phyloP scores from a whole-genome alignment of 2,329 filamentous ascomycete genomes.

The Aureobasidium sp. region DNA sequence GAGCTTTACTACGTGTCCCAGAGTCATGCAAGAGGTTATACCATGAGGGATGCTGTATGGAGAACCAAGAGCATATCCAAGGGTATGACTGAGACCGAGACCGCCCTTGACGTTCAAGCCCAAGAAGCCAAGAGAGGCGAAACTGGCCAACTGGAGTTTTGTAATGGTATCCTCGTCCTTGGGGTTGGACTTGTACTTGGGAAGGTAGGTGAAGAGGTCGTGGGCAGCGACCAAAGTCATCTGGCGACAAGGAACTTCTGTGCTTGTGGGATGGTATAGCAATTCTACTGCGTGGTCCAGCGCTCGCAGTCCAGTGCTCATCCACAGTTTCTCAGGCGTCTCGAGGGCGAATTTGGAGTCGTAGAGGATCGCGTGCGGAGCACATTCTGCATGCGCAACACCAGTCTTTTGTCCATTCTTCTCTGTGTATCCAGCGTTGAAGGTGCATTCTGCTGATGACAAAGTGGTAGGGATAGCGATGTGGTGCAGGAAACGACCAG shows the following conservation, averaged over 20 bases:
- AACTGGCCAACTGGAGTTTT: conserved; percentile 47
- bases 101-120: conserved; percentile 46
- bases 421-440: conserved; percentile 46
- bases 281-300: conserved; percentile 51
- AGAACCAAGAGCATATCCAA: conserved; percentile 46
- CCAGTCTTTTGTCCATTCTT: conserved; percentile 45
- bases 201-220: conserved; percentile 43
- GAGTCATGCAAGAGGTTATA: conserved; percentile 48
- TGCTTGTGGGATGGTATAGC: conserved; percentile 44
- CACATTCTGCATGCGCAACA: conserved; percentile 37
- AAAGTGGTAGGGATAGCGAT: conserved; percentile 46
- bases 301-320: conserved; percentile 47
- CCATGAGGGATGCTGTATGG: conserved; percentile 53
- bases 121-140: conserved; percentile 44
- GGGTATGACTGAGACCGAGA: conserved; percentile 39
- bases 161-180: conserved; percentile 45
- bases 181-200: conserved; percentile 40
- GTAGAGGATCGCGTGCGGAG: conserved; percentile 46
- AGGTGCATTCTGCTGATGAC: conserved; percentile 50
- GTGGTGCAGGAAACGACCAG: conserved; percentile 35
- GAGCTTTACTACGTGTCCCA: conserved; percentile 48
- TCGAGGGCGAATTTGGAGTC: conserved; percentile 45
- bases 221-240: conserved; percentile 40
- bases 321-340: conserved; percentile 45
- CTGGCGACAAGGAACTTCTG: conserved; percentile 45